Percentiles rank a stretch among this genome's conserved stretches.
These are phyloP conservation scores for Panicum miliaceum DNA, from an alignment of 176 grass and related monocot species.

Conservation along the genomic window DNA sequence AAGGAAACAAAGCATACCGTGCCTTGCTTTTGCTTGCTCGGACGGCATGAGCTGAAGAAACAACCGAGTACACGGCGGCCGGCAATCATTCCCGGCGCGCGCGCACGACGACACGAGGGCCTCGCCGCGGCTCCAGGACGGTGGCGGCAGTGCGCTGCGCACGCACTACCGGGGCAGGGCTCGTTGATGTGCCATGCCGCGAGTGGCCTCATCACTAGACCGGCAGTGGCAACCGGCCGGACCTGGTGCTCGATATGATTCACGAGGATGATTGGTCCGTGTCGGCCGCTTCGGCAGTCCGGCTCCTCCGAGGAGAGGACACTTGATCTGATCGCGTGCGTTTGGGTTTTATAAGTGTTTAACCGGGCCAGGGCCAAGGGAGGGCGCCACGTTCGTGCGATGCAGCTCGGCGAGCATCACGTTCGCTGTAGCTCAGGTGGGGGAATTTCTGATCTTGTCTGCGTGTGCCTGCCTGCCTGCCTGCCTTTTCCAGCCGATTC, in stretches of 20 bases:
- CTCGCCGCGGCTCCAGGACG: slow-evolving; percentile 28
- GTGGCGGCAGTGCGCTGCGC: slow-evolving; percentile 41
- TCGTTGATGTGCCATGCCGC: neutral
- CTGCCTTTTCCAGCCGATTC: neutral
- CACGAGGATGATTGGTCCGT: neutral
- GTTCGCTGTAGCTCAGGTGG: slow-evolving; percentile 29
- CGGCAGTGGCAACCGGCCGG: neutral
- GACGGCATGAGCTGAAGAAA: neutral
- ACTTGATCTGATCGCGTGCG: neutral
- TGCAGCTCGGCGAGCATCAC: slow-evolving; percentile 12
- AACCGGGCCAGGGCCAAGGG: neutral
- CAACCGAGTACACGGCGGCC: slow-evolving; percentile 9
- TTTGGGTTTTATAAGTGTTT: neutral
- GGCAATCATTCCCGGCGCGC: slow-evolving; percentile 20
- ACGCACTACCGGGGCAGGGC: neutral
- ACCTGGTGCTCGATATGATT: slow-evolving; percentile 11
- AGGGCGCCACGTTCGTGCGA: neutral
- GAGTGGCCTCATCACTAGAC: slow-evolving; percentile 11
- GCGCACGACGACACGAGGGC: neutral
- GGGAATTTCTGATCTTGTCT: slow-evolving; percentile 39
- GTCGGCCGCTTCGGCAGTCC: neutral
- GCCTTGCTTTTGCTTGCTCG: neutral
- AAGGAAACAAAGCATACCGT: neutral
- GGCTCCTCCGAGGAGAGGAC: neutral
- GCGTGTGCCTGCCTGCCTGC: neutral